Base-by-base conservation (phyloP, 2,329 filamentous ascomycete species). In the Ophiocordyceps camponoti-leonardi region DNA sequence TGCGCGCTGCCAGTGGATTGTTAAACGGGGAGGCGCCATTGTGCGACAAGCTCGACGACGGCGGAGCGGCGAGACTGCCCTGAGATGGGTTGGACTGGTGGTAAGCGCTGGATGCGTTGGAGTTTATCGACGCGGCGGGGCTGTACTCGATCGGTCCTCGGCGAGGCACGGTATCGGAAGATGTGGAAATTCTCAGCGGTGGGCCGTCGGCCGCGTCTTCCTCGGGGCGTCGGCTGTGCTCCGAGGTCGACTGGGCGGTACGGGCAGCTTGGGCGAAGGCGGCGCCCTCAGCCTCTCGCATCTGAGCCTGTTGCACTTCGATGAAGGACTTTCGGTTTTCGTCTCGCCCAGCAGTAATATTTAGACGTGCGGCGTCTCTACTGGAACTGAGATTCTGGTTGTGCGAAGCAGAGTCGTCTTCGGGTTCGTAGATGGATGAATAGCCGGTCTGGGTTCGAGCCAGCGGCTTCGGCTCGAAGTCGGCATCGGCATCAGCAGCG, bases 381-480 rank as follows among this genome's bases (percentile, higher is more conserved):
- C 51, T 54, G 10, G 43, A 44, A 23, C 46, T 43, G 4, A 40
- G 2, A 22, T 23, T 22, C 39, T 23, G 39, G 19, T 14, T 12
- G 10, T 18, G 45, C 1, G 4, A 22, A 13, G 37, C 28, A 16
- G 23, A 37, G 1, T 30, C 37, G 13, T 47, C 45, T 6, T 52
- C 50, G 10, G 51, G 50, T 11, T 53, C 56, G 37, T 58, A 51
- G 20, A 62, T 61, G 20, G 59, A 58, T 5, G 65, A 63, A 48
- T 62, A 71, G 3, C 76, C 76, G 0, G 79, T 82, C 57, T 77
- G 74, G 2, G 71, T 72, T 39, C 77, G 68, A 48, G 68, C 66
- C 45, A 82, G 61, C 6, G 72, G 65, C 31, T 66, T 67, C 1
- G 77, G 76, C 48, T 60, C 57, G 54, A 79, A 79, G 42, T 67